Conservation (phyloP, 2,329 filamentous ascomycete genomes). For the Epichloe aotearoae region DNA sequence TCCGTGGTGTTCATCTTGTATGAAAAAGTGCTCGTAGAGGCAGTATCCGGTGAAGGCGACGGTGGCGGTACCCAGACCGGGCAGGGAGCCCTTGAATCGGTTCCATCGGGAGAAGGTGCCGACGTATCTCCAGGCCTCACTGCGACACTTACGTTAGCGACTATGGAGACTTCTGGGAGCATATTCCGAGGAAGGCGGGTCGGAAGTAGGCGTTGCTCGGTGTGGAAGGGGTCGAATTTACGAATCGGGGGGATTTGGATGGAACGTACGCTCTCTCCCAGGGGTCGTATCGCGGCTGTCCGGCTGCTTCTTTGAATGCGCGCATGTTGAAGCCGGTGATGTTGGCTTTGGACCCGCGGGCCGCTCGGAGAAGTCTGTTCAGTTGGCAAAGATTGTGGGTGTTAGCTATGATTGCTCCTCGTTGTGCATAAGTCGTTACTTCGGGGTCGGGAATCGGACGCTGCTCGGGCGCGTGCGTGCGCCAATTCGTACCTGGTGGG, state of each 20-base stretch:
- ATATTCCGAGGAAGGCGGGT: not conserved
- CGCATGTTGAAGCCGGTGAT: constrained; percentile 87
- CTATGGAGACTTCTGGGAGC: constrained; percentile 8
- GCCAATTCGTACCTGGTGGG: constrained; percentile 22
- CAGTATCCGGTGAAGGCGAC: constrained; percentile 87
- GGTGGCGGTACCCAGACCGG: constrained; percentile 81
- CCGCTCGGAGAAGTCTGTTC: constrained; percentile 35
- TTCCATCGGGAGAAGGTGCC: constrained; percentile 81
- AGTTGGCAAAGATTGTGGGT: not conserved
- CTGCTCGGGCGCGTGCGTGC: constrained; percentile 6
- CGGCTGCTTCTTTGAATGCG: constrained; percentile 61
- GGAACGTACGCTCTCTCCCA: constrained; percentile 51
- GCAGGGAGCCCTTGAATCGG: constrained; percentile 76
- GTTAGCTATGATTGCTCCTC: not conserved
- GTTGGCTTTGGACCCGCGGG: constrained; percentile 48
- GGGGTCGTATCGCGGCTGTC: constrained; percentile 49
- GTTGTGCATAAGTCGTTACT: not conserved
- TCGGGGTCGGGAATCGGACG: not conserved
- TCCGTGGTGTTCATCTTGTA: constrained; percentile 56
- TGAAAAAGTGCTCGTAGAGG: constrained; percentile 76
- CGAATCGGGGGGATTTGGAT: not conserved
- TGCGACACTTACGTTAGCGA: constrained; percentile 23
- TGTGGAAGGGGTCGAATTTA: not conserved
- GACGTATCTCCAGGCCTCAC: constrained; percentile 89
- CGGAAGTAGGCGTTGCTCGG: not conserved